Evolutionary conservation across 768 basidiomycete species (phyloP), one percentile per base, ranked within the genome.

Genomic region (Lactarius psammicola): DNA sequence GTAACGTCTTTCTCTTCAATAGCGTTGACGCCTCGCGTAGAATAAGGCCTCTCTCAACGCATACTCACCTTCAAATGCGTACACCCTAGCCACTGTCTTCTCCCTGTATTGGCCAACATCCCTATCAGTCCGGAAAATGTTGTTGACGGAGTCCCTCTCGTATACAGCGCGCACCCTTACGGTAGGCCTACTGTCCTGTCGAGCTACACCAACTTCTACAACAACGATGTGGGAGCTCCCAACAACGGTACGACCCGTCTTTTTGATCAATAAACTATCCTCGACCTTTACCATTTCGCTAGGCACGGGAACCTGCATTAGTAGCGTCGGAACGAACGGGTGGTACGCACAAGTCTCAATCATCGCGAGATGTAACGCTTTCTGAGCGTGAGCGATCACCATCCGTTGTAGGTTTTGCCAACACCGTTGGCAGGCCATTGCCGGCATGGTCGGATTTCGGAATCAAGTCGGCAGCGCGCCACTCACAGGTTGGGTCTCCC

Each of bases 181-280:
- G 87, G 88, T 60, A 87, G 82, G 8, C 86, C 87, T 0, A 83
- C 84, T 0, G 75, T 90, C 56, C 78, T 89, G 1, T 88, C 86
- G 0, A 83, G 84, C 66, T 90, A 85, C 71, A 33, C 28, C 46
- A 75, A 78, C 18, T 86, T 81, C 74, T 75, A 76, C 5, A 76
- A 79, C 53, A 78, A 67, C 5, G 85, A 87, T 68, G 81, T 76
- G 34, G 88, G 87, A 17, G 80, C 85, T 26, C 87, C 88, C 0
- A 88, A 88, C 69, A 78, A 80, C 59, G 84, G 85, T 80, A 49
- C 36, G 67, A 26, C 2, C 18, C 65, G 18, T 36, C 3, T 44
- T 18, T 2, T 9, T 49, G 1, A 15, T 17, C 9, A 9, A 2
- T 18, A 17, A 38, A 13, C 23, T 4, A 1, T 33, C 49, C n/a